Percentiles rank a stretch among this genome's conserved stretches.
phyloP scores from a whole-genome alignment of 1,284 basidiomycete genomes.

The Ustilago lituana region DNA sequence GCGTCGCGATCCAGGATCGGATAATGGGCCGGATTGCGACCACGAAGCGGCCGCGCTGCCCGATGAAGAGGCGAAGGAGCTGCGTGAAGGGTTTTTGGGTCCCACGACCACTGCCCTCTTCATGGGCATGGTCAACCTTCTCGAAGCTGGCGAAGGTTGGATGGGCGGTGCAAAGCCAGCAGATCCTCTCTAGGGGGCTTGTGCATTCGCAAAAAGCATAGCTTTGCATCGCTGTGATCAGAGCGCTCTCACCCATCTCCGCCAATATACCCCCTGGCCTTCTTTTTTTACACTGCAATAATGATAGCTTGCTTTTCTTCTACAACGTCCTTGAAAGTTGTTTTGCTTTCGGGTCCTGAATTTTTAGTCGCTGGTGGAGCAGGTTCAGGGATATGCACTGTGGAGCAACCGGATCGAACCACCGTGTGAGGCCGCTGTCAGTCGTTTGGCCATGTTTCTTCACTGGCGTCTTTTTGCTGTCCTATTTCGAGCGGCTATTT shows the following conservation, averaged over 20 bases:
- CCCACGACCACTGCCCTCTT: constrained; percentile 53
- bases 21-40: constrained; percentile 7
- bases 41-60: constrained; percentile 40
- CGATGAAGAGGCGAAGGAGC: constrained; percentile 26
- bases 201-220: background rate
- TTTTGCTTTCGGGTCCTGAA: no score
- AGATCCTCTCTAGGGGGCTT: constrained; percentile 8
- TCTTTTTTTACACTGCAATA: no score
- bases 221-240: background rate
- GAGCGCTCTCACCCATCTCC: background rate
- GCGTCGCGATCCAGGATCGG: constrained; percentile 20
- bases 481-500: no score
- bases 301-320: background rate
- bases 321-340: no score
- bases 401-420: no score
- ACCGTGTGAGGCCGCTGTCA: no score
- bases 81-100: constrained; percentile 48
- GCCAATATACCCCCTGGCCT: background rate
- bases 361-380: no score
- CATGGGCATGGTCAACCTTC: constrained; percentile 56
- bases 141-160: constrained; percentile 62
- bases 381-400: no score
- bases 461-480: no score
- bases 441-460: no score
- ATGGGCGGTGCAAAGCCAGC: constrained; percentile 49